Evolutionary conservation across 768 basidiomycete genomes (phyloP), one percentile per base, ranked within the genome.

Genomic region (Rubroboletus satanas): DNA sequence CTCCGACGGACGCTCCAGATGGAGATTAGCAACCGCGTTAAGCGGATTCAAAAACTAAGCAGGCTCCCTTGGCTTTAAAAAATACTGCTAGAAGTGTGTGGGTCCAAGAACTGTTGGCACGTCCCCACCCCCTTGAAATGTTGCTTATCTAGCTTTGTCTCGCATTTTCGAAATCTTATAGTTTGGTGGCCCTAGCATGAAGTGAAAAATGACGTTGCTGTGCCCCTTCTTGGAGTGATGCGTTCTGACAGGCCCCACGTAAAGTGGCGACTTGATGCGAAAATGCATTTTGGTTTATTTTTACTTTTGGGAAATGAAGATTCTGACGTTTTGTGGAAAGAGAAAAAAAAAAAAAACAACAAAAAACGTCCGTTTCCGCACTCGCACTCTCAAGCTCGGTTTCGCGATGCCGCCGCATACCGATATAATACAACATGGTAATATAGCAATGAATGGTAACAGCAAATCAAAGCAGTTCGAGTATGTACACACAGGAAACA

Each of bases 21-120:
- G 38, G 83, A 87, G 54, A 73, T 90, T 51, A 78, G 77, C 46
- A 83, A 78, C 58, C 82, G 85, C 38, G 73, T 88, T 55, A 85
- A 83, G 65, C 81, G 83, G 58, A 77, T 88, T 73, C 84, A 89
- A 70, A 87, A 84, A 67, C 71, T 81, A 39, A 84, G 81, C 64
- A 77, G 73, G 56, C 71, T 71, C 37, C 48, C 64, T n/a, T 58
- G 53, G n/a, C 4, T 26, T 5, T 26, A 26, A 26, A 26, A 26
- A 26, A 26, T 5, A 26, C 26, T 26, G 5, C 4, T 3, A 26
- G 5, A 26, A 26, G 26, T 5, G 26, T 3, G 26, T 26, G 26
- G 26, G 26, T 26, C 26, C 26, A 26, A 26, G 3, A 26, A 26
- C 26, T 3, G 26, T 26, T 3, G 26, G 26, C 3, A 26, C 26